phyloP scores from a whole-genome alignment of 495 filamentous ascomycete genomes.

The Staphylotrichum tortipilum region DNA sequence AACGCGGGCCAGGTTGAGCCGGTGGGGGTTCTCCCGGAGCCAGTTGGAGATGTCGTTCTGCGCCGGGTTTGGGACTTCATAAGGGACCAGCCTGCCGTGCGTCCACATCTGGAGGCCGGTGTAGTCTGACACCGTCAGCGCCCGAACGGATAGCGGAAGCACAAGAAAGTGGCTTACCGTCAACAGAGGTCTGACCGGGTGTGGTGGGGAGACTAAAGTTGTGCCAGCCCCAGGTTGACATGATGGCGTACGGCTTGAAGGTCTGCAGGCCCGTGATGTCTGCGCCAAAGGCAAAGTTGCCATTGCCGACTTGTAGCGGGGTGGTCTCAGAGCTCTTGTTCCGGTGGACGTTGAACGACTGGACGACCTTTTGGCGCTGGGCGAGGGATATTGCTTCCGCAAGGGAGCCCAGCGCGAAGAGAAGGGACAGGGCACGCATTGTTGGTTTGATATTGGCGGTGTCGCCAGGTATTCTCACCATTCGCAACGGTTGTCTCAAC shows the following conservation, averaged over 20 bases:
- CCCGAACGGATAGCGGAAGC: not conserved
- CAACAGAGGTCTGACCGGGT: slow-evolving; percentile 28
- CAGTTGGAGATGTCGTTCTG: slow-evolving; percentile 44
- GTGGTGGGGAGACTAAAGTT: slow-evolving; percentile 47
- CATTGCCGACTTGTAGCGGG: slow-evolving; percentile 46
- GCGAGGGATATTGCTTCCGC: slow-evolving; percentile 15
- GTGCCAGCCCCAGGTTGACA: slow-evolving; percentile 51
- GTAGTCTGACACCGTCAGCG: slow-evolving; percentile 26
- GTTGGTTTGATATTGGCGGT: too few relatives aligned
- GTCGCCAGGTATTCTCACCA: too few relatives aligned
- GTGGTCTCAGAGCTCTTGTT: slow-evolving; percentile 39
- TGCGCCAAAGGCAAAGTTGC: slow-evolving; percentile 48
- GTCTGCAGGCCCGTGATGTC: slow-evolving; percentile 50
- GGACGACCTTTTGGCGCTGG: slow-evolving; percentile 22
- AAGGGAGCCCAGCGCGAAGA: slow-evolving; percentile 14
- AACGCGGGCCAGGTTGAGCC: slow-evolving; percentile 41
- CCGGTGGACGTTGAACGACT: slow-evolving; percentile 35
- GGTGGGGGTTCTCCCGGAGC: slow-evolving; percentile 46
- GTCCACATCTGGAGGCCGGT: slow-evolving; percentile 46
- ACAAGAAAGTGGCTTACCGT: slow-evolving; percentile 16
- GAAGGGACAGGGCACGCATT: slow-evolving; percentile 13
- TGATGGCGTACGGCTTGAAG: slow-evolving; percentile 49
- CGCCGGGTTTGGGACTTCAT: slow-evolving; percentile 43
- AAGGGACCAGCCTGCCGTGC: slow-evolving; percentile 45
- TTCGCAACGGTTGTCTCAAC: too few relatives aligned